phyloP scores from a whole-genome alignment of 805 yeast genomes.

The Yarrowia deformans region DNA sequence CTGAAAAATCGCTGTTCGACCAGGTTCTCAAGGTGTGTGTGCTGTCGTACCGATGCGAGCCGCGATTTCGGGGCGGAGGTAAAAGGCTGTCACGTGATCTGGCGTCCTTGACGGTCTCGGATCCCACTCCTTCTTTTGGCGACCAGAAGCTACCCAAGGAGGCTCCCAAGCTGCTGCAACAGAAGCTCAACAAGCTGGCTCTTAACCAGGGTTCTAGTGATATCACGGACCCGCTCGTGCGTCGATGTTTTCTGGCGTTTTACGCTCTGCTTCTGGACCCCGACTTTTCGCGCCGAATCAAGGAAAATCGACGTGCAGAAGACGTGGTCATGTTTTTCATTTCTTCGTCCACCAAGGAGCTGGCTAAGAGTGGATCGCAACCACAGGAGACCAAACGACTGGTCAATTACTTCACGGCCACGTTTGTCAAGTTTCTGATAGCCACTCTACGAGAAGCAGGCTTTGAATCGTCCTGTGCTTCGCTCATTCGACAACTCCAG shows the following conservation, averaged over 20 bases:
- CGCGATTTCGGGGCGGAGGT: slow-evolving; percentile 38
- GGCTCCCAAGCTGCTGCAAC: slow-evolving; percentile 48
- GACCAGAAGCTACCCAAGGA: slow-evolving; percentile 47
- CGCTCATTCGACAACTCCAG: slow-evolving; percentile 45
- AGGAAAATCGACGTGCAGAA: slow-evolving; percentile 51
- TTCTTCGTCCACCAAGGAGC: slow-evolving; percentile 48
- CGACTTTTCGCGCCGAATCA: slow-evolving; percentile 49
- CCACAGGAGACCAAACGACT: slow-evolving; percentile 48
- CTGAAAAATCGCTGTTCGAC: slow-evolving; percentile 29
- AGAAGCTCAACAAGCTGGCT: slow-evolving; percentile 49
- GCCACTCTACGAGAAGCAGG: slow-evolving; percentile 43
- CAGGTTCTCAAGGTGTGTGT: slow-evolving; percentile 37
- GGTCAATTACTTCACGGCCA: slow-evolving; percentile 46
- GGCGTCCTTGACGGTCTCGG: background rate
- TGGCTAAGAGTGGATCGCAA: slow-evolving; percentile 50
- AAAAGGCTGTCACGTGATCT: slow-evolving; percentile 39
- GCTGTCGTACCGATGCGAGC: slow-evolving; percentile 30
- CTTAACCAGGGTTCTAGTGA: slow-evolving; percentile 47
- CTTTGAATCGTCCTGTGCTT: slow-evolving; percentile 29
- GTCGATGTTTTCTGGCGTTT: slow-evolving; percentile 66
- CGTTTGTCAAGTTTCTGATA: slow-evolving; percentile 48
- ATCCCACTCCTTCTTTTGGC: slow-evolving; percentile 44
- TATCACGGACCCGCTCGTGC: slow-evolving; percentile 56
- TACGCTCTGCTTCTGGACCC: slow-evolving; percentile 68
- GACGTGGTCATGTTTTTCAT: slow-evolving; percentile 50